A percentile compares a stretch with the other conserved stretches of the same genome.
Conservation (phyloP, 768 basidiomycete genomes). For the Leccinum variicolor region DNA sequence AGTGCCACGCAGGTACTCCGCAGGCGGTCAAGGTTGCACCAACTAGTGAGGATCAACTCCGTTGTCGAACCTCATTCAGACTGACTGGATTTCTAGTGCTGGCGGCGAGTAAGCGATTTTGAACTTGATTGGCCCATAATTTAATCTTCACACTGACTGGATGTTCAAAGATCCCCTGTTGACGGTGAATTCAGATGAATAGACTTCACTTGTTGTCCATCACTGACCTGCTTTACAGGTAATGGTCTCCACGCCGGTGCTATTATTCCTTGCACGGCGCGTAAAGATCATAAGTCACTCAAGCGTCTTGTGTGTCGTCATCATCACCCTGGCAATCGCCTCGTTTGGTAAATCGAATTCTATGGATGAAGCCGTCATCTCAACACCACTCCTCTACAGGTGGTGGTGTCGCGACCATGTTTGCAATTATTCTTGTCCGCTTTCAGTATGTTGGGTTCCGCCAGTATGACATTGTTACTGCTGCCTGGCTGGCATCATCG, state of each 20-base stretch:
- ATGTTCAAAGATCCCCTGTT: conserved; percentile 38
- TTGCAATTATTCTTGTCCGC: conserved; percentile 16
- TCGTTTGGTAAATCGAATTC: conserved; percentile 5
- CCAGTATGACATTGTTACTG: conserved; percentile 31
- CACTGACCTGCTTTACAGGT: conserved; percentile 28
- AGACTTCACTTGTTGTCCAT: neutral
- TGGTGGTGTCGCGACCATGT: conserved; percentile 33
- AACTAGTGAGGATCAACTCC: neutral
- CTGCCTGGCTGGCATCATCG: conserved; percentile 42
- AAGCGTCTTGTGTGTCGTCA: conserved; percentile 22
- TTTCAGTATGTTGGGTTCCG: conserved; percentile 33
- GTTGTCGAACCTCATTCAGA: conserved; percentile 15
- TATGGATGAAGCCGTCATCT: neutral
- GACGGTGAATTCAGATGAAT: conserved; percentile 32
- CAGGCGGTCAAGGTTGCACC: neutral
- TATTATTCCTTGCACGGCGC: conserved; percentile 47
- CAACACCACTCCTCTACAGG: conserved; percentile 14
- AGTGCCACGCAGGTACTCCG: conserved; percentile 25
- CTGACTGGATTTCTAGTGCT: conserved; percentile 11
- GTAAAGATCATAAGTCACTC: conserved; percentile 35
- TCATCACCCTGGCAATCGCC: conserved; percentile 11
- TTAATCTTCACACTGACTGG: neutral
- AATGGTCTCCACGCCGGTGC: conserved; percentile 42
- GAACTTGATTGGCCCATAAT: neutral
- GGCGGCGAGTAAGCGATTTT: conserved; percentile 4